Percentiles rank a stretch among this genome's conserved stretches.
Conservation (phyloP, 192 early-diverging fungal genomes). For the Podila horticola region DNA sequence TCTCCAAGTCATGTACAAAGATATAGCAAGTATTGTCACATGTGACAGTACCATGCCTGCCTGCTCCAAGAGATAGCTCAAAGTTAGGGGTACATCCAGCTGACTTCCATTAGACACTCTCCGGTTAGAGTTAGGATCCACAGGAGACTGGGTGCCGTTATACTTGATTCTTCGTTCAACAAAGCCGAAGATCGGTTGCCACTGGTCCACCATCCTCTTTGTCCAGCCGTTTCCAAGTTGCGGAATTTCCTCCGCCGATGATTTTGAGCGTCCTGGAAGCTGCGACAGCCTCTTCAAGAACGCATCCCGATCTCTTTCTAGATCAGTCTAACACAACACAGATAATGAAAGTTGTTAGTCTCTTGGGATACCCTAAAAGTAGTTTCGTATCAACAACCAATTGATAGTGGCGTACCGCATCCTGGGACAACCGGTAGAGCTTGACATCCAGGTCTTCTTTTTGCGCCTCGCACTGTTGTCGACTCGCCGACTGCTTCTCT, state of each 20-base stretch:
- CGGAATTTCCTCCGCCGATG: conserved; percentile 7
- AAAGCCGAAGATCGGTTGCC: conserved; percentile 28
- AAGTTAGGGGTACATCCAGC: not conserved
- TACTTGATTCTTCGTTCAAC: conserved; percentile 9
- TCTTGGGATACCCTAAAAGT: too few species aligned
- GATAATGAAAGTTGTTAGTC: too few species aligned
- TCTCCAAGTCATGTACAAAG: not conserved
- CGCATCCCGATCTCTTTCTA: conserved; percentile 11
- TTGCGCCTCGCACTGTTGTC: not conserved
- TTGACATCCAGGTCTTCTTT: conserved; percentile 6
- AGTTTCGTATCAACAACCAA: too few species aligned
- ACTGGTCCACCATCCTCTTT: conserved; percentile 13
- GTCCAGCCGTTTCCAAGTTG: conserved; percentile 25
- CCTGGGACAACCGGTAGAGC: not conserved
- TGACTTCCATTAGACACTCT: not conserved
- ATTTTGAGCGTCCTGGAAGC: not conserved
- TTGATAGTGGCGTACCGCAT: conserved; percentile 22
- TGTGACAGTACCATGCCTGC: not conserved
- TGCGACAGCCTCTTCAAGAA: conserved; percentile 11
- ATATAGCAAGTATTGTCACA: too few species aligned
- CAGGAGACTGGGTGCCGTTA: conserved; percentile 1
- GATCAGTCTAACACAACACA: not conserved
- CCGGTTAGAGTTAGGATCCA: not conserved
- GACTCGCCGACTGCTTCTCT: not conserved
- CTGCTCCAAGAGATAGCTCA: not conserved